Base-by-base conservation (phyloP, 2,329 filamentous ascomycete genomes). In the Paracorniculantispora psalliotae region DNA sequence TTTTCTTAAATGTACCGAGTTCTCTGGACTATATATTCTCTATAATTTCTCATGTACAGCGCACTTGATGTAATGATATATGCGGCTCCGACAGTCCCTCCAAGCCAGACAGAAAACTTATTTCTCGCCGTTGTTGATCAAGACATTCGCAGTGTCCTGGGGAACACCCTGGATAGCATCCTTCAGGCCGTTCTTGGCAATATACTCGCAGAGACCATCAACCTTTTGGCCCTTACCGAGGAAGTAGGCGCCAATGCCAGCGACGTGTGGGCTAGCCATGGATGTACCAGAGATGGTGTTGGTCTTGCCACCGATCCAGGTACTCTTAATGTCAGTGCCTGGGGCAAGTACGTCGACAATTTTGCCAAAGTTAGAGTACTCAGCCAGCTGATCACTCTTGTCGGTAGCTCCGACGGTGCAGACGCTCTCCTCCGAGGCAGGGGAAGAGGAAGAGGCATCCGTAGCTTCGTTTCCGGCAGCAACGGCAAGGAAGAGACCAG, bases 401-500 rank as follows among this genome's bases (percentile, higher is more conserved):
- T 72, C 70, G 44, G 73, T 75, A 43, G 79, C 77, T 52, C 76
- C 80, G 48, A 83, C 79, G 4, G 80, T 82, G 65, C 80, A 75
- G 48, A 75, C 80, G 35, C 68, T 68, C 7, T 75, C 56, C 25
- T 73, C 75, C 9, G 74, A 78, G 57, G 79, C 76, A 2, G 79
- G 79, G 15, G 79, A 81, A 63, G 68, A 74, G 67, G 68, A 68
- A 33, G 71, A 67, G 1, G 79, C 78, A 61, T 80, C 70, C 25
- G 64, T 65, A 58, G 71, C 70, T 26, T 72, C 68, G 66, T 82
- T 82, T 10, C 64, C 63, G 21, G 65, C 65, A 1, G 65, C 61
- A 15, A 66, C 62, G 17, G 59, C 61, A 13, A 63, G 60, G 35
- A 61, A 62, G 59, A 60, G 59, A 30, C 63, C 64, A 19, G 57